A percentile compares a stretch with the other conserved stretches of the same genome.
Conservation (phyloP, 805 yeast genomes). For the Yamadazyma sp. region DNA sequence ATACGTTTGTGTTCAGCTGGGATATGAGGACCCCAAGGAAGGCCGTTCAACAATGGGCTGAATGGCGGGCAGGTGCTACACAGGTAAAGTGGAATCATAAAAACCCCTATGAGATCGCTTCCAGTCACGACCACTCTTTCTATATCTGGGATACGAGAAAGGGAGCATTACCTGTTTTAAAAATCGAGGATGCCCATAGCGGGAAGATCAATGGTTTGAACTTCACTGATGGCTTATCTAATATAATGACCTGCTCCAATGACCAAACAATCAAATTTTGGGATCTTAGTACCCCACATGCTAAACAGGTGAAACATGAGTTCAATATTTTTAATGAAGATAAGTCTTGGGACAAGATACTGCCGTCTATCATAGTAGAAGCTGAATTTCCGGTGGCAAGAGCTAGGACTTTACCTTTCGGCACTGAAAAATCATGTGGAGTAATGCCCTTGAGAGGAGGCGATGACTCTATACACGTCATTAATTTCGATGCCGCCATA, state of each 20-base stretch:
- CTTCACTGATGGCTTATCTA: conserved; percentile 61
- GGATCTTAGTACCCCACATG: conserved; percentile 46
- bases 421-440: conserved; percentile 69
- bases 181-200: conserved; percentile 66
- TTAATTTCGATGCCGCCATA: conserved; percentile 45
- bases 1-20: conserved; percentile 86
- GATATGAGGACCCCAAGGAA: conserved; percentile 78
- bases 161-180: conserved; percentile 72
- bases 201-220: conserved; percentile 89
- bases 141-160: conserved; percentile 87
- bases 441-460: conserved; percentile 93
- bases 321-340: conserved; percentile 23
- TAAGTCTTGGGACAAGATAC: conserved; percentile 13
- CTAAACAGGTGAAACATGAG: conserved; percentile 14
- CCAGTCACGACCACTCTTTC: conserved; percentile 79
- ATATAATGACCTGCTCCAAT: conserved; percentile 79
- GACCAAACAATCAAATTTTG: conserved; percentile 81
- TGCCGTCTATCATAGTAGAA: conserved; percentile 57
- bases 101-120: conserved; percentile 76
- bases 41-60: conserved; percentile 81
- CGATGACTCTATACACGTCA: conserved; percentile 56
- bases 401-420: conserved; percentile 88
- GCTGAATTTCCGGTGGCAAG: conserved; percentile 87
- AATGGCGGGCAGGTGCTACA: conserved; percentile 92
- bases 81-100: conserved; percentile 91